A percentile compares a stretch with the other conserved stretches of the same genome.
Evolutionary conservation across 345 rosid species (phyloP).

Genomic region (Hypericum androsaemum): DNA sequence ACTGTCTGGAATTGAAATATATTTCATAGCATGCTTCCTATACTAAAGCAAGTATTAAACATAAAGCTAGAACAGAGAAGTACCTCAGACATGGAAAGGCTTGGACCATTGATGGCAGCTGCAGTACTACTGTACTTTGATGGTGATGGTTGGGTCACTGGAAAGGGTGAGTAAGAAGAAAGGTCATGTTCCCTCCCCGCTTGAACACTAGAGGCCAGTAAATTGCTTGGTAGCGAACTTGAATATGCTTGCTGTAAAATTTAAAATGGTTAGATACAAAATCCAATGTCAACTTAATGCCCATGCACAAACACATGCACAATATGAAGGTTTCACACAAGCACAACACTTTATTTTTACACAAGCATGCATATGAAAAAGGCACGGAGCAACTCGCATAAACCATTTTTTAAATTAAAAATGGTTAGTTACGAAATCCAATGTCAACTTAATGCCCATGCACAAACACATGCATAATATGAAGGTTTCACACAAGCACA

Average conservation of each 20-base stretch:
- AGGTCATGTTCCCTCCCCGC: constrained; percentile 72
- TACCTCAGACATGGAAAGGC: constrained; percentile 79
- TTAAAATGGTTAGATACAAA: constrained; percentile 1
- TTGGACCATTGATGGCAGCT: constrained; percentile 61
- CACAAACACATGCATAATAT: too few relatives aligned
- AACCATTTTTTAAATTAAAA: too few relatives aligned
- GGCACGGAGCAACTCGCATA: too few relatives aligned
- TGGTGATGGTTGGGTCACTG: constrained; percentile 56
- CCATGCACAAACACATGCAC: too few relatives aligned
- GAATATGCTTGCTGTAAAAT: constrained; percentile 49
- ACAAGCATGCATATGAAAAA: too few relatives aligned
- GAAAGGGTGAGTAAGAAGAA: constrained; percentile 72
- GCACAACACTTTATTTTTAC: too few relatives aligned
- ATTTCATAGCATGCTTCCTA: too few relatives aligned
- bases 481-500: too few relatives aligned
- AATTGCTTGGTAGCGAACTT: constrained; percentile 56
- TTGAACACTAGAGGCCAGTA: constrained; percentile 66
- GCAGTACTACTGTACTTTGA: constrained; percentile 51
- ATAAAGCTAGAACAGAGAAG: background rate
- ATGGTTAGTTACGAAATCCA: constrained; percentile 2
- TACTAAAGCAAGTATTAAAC: too few relatives aligned
- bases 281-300: background rate
- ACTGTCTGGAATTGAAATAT: too few relatives aligned
- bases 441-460: background rate
- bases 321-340: too few relatives aligned